These are phyloP conservation scores for Aspergillus persii DNA, from an alignment of 2,329 filamentous ascomycete genomes.

Conservation along the genomic window DNA sequence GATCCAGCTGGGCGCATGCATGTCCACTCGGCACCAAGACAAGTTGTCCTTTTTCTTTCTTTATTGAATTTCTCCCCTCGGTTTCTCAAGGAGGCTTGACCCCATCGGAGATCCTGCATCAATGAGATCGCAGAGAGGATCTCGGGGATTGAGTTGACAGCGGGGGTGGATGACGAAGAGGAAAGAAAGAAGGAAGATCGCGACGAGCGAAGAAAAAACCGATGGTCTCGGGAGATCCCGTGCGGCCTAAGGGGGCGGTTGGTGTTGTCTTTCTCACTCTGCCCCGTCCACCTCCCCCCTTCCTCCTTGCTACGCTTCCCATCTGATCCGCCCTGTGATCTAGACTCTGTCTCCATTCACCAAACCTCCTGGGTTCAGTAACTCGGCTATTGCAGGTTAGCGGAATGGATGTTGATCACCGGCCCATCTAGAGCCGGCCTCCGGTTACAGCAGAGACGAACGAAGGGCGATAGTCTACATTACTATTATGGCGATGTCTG, in stretches of 20 bases:
- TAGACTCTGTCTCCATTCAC: background rate
- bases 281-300: background rate
- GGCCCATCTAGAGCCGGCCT: background rate
- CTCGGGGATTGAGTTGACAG: constrained; percentile 3
- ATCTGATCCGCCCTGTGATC: background rate
- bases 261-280: background rate
- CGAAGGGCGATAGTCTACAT: background rate
- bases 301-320: background rate
- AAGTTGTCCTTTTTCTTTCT: constrained; percentile 1
- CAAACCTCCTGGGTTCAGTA: background rate
- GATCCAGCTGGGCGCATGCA: constrained; percentile 20
- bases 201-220: background rate
- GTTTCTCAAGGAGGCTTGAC: constrained; percentile 9
- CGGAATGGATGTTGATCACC: background rate
- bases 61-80: background rate
- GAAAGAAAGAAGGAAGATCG: background rate
- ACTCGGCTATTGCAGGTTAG: background rate
- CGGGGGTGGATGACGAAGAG: background rate
- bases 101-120: constrained; percentile 9
- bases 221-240: background rate
- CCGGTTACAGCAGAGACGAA: background rate
- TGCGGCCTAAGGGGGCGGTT: background rate
- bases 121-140: constrained; percentile 2
- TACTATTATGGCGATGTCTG: background rate
- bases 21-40: constrained; percentile 15